Conservation (phyloP, 2,329 filamentous ascomycete genomes). For the Penicillium sp. region DNA sequence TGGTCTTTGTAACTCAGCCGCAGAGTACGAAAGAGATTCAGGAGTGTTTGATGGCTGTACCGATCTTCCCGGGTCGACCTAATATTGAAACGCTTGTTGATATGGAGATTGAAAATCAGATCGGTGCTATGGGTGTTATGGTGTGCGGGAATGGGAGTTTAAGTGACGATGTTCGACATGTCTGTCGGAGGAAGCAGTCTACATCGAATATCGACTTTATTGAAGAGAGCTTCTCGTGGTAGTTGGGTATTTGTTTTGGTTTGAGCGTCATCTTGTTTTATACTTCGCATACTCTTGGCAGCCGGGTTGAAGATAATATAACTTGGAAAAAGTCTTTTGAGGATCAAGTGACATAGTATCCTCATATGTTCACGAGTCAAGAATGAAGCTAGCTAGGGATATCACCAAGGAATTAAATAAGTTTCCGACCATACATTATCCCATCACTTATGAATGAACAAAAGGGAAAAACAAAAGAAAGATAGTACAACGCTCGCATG, state of each 20-base stretch:
- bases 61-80: slow-evolving; percentile 88
- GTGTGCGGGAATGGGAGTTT: slow-evolving; percentile 75
- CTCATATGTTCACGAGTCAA: background rate
- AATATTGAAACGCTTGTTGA: slow-evolving; percentile 77
- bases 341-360: background rate
- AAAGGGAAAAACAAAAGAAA: background rate
- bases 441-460: background rate
- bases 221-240: slow-evolving; percentile 70
- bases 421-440: background rate
- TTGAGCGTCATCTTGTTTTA: background rate
- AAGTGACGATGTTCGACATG: slow-evolving; percentile 72
- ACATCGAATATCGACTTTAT: slow-evolving; percentile 68
- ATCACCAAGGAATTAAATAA: background rate
- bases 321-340: background rate
- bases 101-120: slow-evolving; percentile 76
- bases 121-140: slow-evolving; percentile 85
- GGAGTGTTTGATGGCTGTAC: slow-evolving; percentile 74
- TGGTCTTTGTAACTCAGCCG: slow-evolving; percentile 87
- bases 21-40: slow-evolving; percentile 77
- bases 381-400: background rate
- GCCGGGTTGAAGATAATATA: background rate
- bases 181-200: slow-evolving; percentile 64
- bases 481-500: background rate
- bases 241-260: slow-evolving; percentile 7
- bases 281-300: too few species aligned